Percentiles rank a stretch among this genome's conserved stretches.
Conservation (phyloP, 306 rosid species). For the Fragaria vesca region DNA sequence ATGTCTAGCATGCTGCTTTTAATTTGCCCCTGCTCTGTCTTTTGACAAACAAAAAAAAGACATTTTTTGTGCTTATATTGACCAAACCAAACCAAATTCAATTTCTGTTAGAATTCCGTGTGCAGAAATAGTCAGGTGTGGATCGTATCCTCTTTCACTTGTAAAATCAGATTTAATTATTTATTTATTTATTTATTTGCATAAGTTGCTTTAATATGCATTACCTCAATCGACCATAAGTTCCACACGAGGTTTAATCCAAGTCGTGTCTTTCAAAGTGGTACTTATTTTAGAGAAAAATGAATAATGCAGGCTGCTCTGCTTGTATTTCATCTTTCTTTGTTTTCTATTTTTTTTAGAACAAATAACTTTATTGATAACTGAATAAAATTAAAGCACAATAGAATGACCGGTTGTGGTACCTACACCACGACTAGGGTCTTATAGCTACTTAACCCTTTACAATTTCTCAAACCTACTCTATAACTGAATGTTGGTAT, state of each 20-base stretch:
- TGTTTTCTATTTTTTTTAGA: no score
- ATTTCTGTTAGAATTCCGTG: conserved; percentile 69
- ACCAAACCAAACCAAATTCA: conserved; percentile 75
- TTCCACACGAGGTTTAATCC: conserved; percentile 10
- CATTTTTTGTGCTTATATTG: conserved; percentile 59
- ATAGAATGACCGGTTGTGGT: no score
- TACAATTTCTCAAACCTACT: not conserved
- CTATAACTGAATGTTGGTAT: conserved; percentile 7
- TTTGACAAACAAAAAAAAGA: not conserved
- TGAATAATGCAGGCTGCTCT: not conserved
- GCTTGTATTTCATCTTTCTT: not conserved
- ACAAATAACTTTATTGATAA: no score
- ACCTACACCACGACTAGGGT: no score
- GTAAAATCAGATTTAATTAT: conserved; percentile 1
- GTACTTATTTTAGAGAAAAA: no score
- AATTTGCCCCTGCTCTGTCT: conserved; percentile 22
- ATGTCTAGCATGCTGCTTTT: conserved; percentile 23
- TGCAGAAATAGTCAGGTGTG: conserved; percentile 82
- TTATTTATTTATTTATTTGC: not conserved
- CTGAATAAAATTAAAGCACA: no score
- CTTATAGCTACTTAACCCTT: not conserved
- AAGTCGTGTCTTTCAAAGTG: not conserved
- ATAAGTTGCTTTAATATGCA: conserved; percentile 8
- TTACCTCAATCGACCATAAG: conserved; percentile 19
- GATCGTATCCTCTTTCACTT: conserved; percentile 17